Conservation (phyloP, 2,329 filamentous ascomycete species). For the Pochonia chlamydosporia region DNA sequence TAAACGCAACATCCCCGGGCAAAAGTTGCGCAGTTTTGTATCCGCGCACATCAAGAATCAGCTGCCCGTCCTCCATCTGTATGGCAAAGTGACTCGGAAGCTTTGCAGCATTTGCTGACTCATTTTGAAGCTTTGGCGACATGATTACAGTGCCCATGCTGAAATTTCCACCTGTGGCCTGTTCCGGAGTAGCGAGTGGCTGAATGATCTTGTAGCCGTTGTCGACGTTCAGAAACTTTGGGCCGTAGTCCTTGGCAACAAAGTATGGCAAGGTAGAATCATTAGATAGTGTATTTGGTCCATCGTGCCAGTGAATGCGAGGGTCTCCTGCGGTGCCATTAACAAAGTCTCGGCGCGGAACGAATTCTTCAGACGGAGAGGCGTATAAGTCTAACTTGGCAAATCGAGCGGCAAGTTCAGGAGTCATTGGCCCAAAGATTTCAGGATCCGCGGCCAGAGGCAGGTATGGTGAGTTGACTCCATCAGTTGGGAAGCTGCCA, state of each 20-base stretch:
- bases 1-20: constrained; percentile 21
- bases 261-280: constrained; percentile 13
- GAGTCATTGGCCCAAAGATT: constrained; percentile 13
- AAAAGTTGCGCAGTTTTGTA: constrained; percentile 16
- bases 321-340: constrained; percentile 14
- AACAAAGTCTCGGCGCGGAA: constrained; percentile 15
- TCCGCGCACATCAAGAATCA: constrained; percentile 15
- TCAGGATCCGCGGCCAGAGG: constrained; percentile 9
- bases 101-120: constrained; percentile 7
- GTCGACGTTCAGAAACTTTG: constrained; percentile 15
- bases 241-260: constrained; percentile 17
- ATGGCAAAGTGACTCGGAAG: constrained; percentile 16
- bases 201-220: constrained; percentile 17
- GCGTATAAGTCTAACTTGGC: constrained; percentile 13
- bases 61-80: constrained; percentile 21
- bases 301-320: constrained; percentile 14
- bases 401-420: constrained; percentile 5
- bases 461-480: constrained; percentile 12
- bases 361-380: constrained; percentile 8
- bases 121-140: constrained; percentile 10
- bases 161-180: constrained; percentile 13
- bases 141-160: constrained; percentile 16
- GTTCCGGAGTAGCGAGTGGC: constrained; percentile 11
- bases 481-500: constrained; percentile 8
- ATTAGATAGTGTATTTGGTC: constrained; percentile 10